phyloP scores from a whole-genome alignment of 768 basidiomycete species.

The Psilocybe cyanescens region DNA sequence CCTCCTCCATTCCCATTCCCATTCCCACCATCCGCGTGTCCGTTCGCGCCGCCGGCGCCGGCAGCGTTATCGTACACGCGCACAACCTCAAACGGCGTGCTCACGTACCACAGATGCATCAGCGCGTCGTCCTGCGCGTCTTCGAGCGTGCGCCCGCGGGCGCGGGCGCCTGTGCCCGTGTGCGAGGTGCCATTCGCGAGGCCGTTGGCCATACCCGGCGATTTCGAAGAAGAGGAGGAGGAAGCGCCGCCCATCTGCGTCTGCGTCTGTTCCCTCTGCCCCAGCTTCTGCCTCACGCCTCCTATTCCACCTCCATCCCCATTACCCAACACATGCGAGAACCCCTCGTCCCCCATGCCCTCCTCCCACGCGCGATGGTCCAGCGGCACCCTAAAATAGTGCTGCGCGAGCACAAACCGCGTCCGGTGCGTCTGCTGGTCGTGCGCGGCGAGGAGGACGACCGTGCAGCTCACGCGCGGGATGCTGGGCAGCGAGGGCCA shows the following conservation, averaged over 20 bases:
- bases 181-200: not conserved
- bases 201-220: not conserved
- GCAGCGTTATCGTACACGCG: slow-evolving; percentile 52
- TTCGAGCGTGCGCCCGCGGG: slow-evolving; percentile 2
- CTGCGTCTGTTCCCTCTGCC: not conserved
- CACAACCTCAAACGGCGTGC: slow-evolving; percentile 72
- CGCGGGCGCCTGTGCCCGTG: not conserved
- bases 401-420: slow-evolving; percentile 70
- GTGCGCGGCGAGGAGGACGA: slow-evolving; percentile 67
- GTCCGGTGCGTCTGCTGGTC: slow-evolving; percentile 63
- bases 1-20: too few species aligned
- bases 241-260: too few species aligned
- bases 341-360: not conserved
- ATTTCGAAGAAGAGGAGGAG: too few species aligned
- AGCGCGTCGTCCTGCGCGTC: slow-evolving; percentile 50
- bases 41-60: too few species aligned
- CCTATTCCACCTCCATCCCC: slow-evolving; percentile 19
- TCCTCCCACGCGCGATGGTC: slow-evolving; percentile 35
- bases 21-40: too few species aligned
- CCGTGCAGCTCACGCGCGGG: slow-evolving; percentile 72
- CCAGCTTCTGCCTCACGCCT: slow-evolving; percentile 5
- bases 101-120: slow-evolving; percentile 75
- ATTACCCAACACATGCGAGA: too few species aligned
- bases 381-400: slow-evolving; percentile 76
- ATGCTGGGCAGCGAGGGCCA: slow-evolving; percentile 72